A percentile compares a stretch with the other conserved stretches of the same genome.
Conservation (phyloP, 495 filamentous ascomycete species). For the Podospora conica region DNA sequence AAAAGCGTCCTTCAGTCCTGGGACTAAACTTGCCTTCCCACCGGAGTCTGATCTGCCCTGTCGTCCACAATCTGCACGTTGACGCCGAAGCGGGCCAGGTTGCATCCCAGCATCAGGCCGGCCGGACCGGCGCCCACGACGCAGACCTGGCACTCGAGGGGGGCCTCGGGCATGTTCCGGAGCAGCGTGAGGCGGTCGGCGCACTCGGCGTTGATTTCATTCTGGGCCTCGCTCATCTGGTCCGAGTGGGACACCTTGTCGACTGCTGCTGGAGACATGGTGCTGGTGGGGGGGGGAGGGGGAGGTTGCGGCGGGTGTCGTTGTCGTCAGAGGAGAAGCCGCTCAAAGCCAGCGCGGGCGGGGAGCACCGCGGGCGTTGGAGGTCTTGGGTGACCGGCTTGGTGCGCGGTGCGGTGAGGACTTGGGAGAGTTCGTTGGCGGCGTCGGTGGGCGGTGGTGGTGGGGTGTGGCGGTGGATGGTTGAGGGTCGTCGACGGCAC, state of each 20-base stretch:
- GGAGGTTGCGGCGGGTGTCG: too few relatives aligned
- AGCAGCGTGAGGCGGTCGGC: constrained; percentile 32
- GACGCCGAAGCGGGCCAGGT: constrained; percentile 60
- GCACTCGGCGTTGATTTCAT: constrained; percentile 21
- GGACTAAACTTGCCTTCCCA: constrained; percentile 42
- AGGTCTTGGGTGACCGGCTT: background rate
- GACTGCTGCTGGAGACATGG: constrained; percentile 26
- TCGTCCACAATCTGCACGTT: constrained; percentile 57
- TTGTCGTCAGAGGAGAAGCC: background rate
- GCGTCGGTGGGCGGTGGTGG: background rate
- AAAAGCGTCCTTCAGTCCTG: background rate
- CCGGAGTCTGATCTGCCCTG: constrained; percentile 52
- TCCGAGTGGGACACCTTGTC: constrained; percentile 24
- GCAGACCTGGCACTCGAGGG: constrained; percentile 47
- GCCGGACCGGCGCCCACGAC: constrained; percentile 66
- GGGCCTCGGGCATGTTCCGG: constrained; percentile 32
- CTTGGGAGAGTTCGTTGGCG: background rate
- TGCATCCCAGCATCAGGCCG: constrained; percentile 65
- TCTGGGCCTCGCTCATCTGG: constrained; percentile 19
- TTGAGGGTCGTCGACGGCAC: background rate
- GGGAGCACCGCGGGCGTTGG: background rate
- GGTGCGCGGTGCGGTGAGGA: background rate
- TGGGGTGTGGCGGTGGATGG: background rate
- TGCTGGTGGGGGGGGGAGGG: background rate
- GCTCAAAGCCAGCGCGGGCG: background rate